Conservation (phyloP, 768 basidiomycete species). For the Mycena belliarum region DNA sequence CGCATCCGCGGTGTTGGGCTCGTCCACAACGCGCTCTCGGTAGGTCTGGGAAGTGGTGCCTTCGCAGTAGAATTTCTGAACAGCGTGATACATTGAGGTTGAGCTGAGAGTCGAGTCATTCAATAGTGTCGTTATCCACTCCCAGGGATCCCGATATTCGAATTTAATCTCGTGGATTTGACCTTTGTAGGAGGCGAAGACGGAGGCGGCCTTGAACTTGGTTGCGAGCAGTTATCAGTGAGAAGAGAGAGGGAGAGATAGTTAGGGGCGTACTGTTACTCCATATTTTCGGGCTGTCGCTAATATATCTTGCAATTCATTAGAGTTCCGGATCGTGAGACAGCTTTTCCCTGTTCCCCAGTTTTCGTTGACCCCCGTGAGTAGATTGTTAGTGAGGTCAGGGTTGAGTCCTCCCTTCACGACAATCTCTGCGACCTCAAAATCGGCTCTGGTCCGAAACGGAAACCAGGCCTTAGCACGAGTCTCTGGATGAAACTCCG, state of each 20-base stretch:
- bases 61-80: conserved; percentile 27
- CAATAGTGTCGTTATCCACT: conserved; percentile 16
- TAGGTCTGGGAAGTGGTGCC: not conserved
- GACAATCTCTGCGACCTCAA: conserved; percentile 21
- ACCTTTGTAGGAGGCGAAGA: conserved; percentile 1
- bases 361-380: conserved; percentile 15
- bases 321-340: conserved; percentile 24
- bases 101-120: conserved; percentile 24
- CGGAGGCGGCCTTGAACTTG: conserved; percentile 24
- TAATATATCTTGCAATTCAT: conserved; percentile 24
- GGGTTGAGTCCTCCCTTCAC: conserved; percentile 18
- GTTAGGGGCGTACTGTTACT: conserved; percentile 19
- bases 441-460: not conserved
- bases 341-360: conserved; percentile 21
- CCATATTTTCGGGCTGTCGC: conserved; percentile 21
- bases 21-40: conserved; percentile 26
- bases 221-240: too few species aligned
- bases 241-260: not conserved
- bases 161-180: conserved; percentile 22
- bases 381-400: conserved; percentile 11
- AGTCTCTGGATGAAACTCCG: not conserved
- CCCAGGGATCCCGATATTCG: conserved; percentile 32
- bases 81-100: conserved; percentile 23
- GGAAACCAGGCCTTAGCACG: not conserved
- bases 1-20: conserved; percentile 30